Conservation (phyloP, 176 grass and related monocot genomes). For the Bromus sterilis region DNA sequence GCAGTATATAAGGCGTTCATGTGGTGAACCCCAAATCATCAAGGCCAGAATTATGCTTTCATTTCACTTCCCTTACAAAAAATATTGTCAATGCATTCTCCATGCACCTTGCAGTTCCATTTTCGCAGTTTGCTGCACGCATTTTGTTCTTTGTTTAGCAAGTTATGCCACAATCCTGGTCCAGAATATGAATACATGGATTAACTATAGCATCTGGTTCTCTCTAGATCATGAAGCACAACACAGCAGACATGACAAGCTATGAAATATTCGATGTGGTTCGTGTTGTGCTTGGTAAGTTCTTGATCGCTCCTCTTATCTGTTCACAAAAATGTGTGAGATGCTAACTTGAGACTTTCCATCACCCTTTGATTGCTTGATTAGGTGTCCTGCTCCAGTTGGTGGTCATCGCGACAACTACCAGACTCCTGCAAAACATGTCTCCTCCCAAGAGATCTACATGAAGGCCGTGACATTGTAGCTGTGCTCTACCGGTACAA, state of each 20-base stretch:
- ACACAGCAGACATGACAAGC: constrained; percentile 36
- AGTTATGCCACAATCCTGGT: not conserved
- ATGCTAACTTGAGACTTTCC: not conserved
- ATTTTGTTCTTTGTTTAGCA: not conserved
- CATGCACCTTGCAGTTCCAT: not conserved
- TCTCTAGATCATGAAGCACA: constrained; percentile 53
- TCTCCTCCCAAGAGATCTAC: constrained; percentile 69
- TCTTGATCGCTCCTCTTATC: not conserved
- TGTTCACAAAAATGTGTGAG: not conserved
- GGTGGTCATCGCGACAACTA: constrained; percentile 57
- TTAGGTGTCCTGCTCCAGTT: constrained; percentile 64
- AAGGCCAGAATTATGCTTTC: not conserved
- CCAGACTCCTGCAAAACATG: constrained; percentile 78
- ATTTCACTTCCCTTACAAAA: not conserved
- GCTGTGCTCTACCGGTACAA: too few species aligned
- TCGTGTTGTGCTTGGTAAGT: constrained; percentile 53
- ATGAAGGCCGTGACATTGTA: constrained; percentile 17
- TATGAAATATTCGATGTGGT: constrained; percentile 43
- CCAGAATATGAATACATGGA: not conserved
- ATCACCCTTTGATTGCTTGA: not conserved
- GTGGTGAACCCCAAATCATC: too few species aligned
- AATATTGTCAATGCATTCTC: not conserved
- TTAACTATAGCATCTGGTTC: not conserved
- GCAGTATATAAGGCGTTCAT: too few species aligned
- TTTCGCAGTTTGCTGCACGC: not conserved